phyloP scores from a whole-genome alignment of 805 yeast species.

The Candida ipomoeae region DNA sequence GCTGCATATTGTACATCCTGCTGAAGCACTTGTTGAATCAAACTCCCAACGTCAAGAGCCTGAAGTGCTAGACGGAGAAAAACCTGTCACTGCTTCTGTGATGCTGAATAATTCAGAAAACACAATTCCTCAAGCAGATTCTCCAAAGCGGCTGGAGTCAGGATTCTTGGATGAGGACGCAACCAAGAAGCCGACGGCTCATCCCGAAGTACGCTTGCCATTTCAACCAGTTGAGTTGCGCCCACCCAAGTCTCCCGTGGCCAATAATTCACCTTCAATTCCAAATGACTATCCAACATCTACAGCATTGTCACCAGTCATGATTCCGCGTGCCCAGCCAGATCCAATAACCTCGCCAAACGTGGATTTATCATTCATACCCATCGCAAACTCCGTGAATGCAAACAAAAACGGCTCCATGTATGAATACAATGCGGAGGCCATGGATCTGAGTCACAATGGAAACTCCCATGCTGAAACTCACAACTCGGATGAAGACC shows the following conservation, averaged over 20 bases:
- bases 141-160: not conserved
- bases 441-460: not conserved
- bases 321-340: not conserved
- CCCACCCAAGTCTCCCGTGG: not conserved
- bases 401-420: constrained; percentile 6
- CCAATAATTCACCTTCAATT: not conserved
- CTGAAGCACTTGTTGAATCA: not conserved
- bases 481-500: not conserved
- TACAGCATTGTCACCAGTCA: constrained; percentile 6
- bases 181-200: not conserved
- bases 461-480: not conserved
- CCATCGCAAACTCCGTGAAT: constrained; percentile 16
- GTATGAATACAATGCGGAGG: not conserved
- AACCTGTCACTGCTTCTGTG: not conserved
- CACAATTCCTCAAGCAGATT: not conserved
- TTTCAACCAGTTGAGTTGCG: not conserved
- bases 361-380: constrained; percentile 22
- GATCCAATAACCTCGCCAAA: constrained; percentile 18
- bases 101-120: not conserved
- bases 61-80: not conserved
- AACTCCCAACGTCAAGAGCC: not conserved
- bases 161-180: not conserved
- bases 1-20: not conserved
- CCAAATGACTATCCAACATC: not conserved
- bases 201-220: not conserved